Evolutionary conservation across 2,329 filamentous ascomycete species (phyloP).

Genomic region (Metarhizium humberi): DNA sequence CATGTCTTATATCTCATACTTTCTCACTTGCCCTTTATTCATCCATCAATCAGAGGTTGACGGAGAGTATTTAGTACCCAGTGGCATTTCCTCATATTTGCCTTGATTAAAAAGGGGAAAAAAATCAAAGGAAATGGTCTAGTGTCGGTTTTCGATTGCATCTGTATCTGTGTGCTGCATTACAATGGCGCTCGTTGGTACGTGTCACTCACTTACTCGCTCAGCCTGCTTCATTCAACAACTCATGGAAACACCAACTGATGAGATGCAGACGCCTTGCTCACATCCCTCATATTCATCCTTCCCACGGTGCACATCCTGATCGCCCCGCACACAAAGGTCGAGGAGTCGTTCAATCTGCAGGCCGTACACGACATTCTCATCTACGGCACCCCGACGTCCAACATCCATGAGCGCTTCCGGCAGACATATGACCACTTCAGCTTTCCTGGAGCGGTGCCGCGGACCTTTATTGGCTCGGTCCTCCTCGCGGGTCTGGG

Average conservation of each 20-base stretch:
- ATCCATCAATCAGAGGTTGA: too few relatives aligned
- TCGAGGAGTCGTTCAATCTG: slow-evolving; percentile 97
- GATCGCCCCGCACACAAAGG: slow-evolving; percentile 83
- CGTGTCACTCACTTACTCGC: not conserved
- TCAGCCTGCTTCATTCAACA: too few relatives aligned
- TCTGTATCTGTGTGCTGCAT: not conserved
- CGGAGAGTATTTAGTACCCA: too few relatives aligned
- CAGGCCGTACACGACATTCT: slow-evolving; percentile 89
- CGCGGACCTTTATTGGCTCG: slow-evolving; percentile 80
- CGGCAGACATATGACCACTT: slow-evolving; percentile 75
- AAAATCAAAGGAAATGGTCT: not conserved
- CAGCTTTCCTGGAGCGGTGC: slow-evolving; percentile 82
- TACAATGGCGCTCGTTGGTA: slow-evolving; percentile 15
- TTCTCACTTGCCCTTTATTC: too few relatives aligned
- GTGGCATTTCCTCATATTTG: too few relatives aligned
- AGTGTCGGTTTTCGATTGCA: not conserved
- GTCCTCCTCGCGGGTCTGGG: slow-evolving; percentile 65
- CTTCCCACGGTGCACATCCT: slow-evolving; percentile 62
- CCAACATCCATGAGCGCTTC: slow-evolving; percentile 33
- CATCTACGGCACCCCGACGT: slow-evolving; percentile 63
- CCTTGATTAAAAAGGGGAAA: too few relatives aligned
- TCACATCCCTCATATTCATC: slow-evolving; percentile 30
- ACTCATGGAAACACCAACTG: not conserved
- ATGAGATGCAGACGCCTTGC: slow-evolving; percentile 12
- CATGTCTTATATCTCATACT: too few relatives aligned